Conservation (phyloP, 441 rosid genomes). For the Euphorbia celastroides region DNA sequence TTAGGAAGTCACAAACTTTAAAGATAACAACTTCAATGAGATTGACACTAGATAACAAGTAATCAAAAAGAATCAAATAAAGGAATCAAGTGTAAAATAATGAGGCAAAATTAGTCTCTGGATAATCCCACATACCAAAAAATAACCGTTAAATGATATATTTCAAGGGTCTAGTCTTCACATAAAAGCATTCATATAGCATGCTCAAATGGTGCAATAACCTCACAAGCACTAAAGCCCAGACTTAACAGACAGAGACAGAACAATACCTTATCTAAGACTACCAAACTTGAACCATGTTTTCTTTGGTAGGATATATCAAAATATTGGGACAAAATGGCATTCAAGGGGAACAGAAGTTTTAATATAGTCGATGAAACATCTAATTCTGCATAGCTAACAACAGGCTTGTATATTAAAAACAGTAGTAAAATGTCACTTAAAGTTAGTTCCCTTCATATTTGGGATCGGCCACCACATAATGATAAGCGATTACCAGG, state of each 20-base stretch:
- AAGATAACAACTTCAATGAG: not conserved
- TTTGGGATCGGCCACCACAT: conserved; percentile 78
- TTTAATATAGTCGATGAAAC: conserved; percentile 5
- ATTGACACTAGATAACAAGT: too few species aligned
- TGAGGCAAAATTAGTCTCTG: not conserved
- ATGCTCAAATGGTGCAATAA: not conserved
- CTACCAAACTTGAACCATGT: not conserved
- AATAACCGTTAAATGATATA: not conserved
- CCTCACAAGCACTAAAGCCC: not conserved
- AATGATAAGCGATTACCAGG: conserved; percentile 77
- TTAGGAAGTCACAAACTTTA: not conserved
- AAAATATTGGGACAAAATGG: not conserved
- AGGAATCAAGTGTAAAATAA: too few species aligned
- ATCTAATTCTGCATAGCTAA: not conserved
- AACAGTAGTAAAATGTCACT: not conserved
- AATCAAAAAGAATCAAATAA: not conserved
- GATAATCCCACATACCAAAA: not conserved
- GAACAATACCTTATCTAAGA: not conserved
- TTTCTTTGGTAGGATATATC: not conserved
- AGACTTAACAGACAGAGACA: not conserved
- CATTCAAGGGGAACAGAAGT: not conserved
- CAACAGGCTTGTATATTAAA: not conserved
- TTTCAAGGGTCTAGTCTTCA: not conserved
- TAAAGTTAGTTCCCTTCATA: conserved; percentile 44
- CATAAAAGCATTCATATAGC: not conserved